phyloP scores from a whole-genome alignment of 148 eudicot genomes.

The Nepenthes gracilis region DNA sequence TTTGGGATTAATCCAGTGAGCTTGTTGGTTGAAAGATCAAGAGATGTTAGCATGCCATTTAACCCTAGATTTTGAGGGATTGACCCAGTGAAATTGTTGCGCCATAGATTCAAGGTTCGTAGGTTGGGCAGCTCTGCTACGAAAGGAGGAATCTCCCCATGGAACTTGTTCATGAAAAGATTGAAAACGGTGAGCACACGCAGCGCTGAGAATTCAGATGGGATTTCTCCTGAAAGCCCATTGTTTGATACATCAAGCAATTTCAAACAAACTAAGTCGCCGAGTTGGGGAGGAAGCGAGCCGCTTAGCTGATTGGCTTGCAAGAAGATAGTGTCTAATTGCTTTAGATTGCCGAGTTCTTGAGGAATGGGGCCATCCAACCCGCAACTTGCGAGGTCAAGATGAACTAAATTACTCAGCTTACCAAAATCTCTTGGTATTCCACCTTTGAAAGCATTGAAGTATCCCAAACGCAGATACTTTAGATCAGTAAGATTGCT shows the following conservation, averaged over 20 bases:
- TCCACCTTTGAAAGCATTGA: constrained; percentile 42
- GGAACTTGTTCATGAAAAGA: constrained; percentile 41
- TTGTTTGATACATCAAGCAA: constrained; percentile 39
- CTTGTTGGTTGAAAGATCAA: constrained; percentile 47
- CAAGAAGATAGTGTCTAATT: constrained; percentile 38
- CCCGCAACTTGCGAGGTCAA: constrained; percentile 44
- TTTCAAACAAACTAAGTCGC: constrained; percentile 18
- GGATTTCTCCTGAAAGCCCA: constrained; percentile 34
- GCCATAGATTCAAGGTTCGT: constrained; percentile 36
- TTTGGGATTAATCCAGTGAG: constrained; percentile 41
- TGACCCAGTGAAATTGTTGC: constrained; percentile 41
- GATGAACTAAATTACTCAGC: constrained; percentile 25
- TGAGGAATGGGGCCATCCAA: constrained; percentile 32
- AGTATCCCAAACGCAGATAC: constrained; percentile 40
- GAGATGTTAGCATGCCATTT: constrained; percentile 23
- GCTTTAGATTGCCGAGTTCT: constrained; percentile 29
- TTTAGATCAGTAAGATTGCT: constrained; percentile 28
- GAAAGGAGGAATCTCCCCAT: constrained; percentile 30
- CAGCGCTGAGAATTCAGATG: constrained; percentile 21
- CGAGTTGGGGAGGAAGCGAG: constrained; percentile 23
- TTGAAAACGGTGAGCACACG: constrained; percentile 28
- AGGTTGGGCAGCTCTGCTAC: constrained; percentile 33
- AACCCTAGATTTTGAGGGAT: constrained; percentile 43
- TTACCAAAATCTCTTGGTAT: constrained; percentile 37
- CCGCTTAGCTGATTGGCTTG: constrained; percentile 39